Evolutionary conservation across 345 rosid genomes (phyloP), one percentile per base, ranked within the genome.

Genomic region (Hypericum androsaemum): DNA sequence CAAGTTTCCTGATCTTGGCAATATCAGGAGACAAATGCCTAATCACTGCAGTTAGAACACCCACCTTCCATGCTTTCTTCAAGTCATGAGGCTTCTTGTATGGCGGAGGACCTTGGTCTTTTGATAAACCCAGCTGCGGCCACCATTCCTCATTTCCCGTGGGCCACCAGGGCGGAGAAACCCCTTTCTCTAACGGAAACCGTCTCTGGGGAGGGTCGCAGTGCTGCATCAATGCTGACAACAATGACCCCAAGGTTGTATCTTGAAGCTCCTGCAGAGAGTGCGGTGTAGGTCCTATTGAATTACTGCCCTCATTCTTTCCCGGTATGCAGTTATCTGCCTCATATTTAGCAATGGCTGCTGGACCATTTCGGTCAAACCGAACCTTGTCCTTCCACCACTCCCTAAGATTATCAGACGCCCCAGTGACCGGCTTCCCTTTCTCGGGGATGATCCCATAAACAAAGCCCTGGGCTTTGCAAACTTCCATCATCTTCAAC

Each of bases 361-460:
- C 94, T 0, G 90, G 95, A 42, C 97, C 98, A 17, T 85, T 92
- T 7, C 94, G 78, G 60, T 92, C 98, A 56, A 92, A 92, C 74
- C 88, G 69, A 57, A 92, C 98, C 58, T 67, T 85, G 47, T 88
- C 96, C 79, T 81, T 92, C 98, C 98, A 92, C 98, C 98, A 92
- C 49, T 75, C 98, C 28, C 94, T 78, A 45, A 92, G 86, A 60
- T 77, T 88, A 63, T 92, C 98, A 7, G 98, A 88, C 37, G 94
- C 80, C 1, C 97, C 98, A 1, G 89, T 77, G 6, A 88, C 90
- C 0, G 97, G 95, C 60, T 75, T 83, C 13, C 98, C 95, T 45
- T 88, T 83, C 71, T 88, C 94, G 0, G 84, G 87, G 37, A 90
- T 89, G 43, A 90, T 80, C 66, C 96, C 96, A 43, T 80, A 90